A percentile compares a stretch with the other conserved stretches of the same genome.
Conservation (phyloP, 306 rosid species). For the Ochetophila trinervis region DNA sequence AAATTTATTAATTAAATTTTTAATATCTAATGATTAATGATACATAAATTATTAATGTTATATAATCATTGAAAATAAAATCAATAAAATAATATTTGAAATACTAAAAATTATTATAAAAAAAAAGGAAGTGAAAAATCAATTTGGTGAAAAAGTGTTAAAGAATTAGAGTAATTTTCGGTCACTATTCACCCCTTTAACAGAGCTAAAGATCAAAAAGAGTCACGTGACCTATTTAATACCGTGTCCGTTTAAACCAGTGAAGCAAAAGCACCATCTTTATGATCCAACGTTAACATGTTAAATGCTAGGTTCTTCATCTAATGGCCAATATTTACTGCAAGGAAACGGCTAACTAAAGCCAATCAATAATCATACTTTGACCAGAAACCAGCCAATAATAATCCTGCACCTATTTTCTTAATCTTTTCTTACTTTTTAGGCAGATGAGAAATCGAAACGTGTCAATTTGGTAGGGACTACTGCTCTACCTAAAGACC, state of each 20-base stretch:
- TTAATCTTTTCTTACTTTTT: neutral
- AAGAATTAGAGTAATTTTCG: neutral
- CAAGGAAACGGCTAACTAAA: neutral
- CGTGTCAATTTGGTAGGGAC: neutral
- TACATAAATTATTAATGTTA: no score
- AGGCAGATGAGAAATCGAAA: neutral
- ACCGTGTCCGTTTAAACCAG: conserved; percentile 11
- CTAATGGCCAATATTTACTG: conserved; percentile 3
- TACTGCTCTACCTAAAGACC: neutral
- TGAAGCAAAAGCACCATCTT: neutral
- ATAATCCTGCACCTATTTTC: neutral
- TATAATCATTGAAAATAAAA: no score
- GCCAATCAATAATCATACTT: neutral
- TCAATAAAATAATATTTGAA: no score
- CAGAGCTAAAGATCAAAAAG: conserved; percentile 2
- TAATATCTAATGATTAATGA: no score
- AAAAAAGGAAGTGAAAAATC: neutral
- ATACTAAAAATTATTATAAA: no score
- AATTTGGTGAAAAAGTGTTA: neutral
- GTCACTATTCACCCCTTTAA: neutral
- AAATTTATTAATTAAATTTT: no score
- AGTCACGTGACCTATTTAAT: conserved; percentile 16
- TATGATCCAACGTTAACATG: conserved; percentile 13
- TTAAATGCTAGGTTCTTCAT: neutral
- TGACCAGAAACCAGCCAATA: neutral